phyloP scores from a whole-genome alignment of 495 filamentous ascomycete genomes.

The Aspergillus ostianus region DNA sequence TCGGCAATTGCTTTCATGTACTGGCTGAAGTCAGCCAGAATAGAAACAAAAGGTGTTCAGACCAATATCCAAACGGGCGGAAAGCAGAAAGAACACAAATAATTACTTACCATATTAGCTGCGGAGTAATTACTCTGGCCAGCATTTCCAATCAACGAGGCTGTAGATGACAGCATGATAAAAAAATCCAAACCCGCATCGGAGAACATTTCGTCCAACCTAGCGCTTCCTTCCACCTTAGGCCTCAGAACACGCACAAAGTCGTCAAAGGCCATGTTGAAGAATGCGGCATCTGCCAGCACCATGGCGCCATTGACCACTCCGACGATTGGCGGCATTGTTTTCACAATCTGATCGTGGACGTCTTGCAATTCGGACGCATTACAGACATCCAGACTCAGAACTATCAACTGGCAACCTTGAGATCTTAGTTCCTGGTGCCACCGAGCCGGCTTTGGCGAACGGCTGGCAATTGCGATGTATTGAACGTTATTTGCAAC shows the following conservation, averaged over 20 bases:
- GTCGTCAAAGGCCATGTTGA: conserved; percentile 7
- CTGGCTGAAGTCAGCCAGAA: not conserved
- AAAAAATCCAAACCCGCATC: conserved; percentile 58
- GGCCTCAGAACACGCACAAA: conserved; percentile 13
- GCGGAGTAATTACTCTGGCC: conserved; percentile 61
- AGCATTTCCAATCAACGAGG: conserved; percentile 49
- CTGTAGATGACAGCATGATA: conserved; percentile 55
- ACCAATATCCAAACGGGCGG: not conserved
- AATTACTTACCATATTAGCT: conserved; percentile 38
- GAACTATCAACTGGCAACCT: not conserved
- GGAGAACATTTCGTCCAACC: conserved; percentile 28
- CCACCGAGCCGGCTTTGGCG: conserved; percentile 44
- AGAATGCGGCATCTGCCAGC: conserved; percentile 18
- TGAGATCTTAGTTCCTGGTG: conserved; percentile 10
- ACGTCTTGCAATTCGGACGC: not conserved
- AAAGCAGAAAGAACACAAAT: conserved; percentile 30
- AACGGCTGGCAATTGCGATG: conserved; percentile 48
- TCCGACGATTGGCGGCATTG: conserved; percentile 16
- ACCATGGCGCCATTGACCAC: conserved; percentile 24
- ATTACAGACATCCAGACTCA: not conserved
- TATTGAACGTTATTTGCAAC: conserved; percentile 48
- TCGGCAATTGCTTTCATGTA: not conserved
- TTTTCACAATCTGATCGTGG: not conserved
- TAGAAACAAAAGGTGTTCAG: too few species aligned
- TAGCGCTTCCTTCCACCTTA: conserved; percentile 25